Evolutionary conservation across 2,329 filamentous ascomycete genomes (phyloP).

Genomic region (Stagonosporopsis tanaceti): DNA sequence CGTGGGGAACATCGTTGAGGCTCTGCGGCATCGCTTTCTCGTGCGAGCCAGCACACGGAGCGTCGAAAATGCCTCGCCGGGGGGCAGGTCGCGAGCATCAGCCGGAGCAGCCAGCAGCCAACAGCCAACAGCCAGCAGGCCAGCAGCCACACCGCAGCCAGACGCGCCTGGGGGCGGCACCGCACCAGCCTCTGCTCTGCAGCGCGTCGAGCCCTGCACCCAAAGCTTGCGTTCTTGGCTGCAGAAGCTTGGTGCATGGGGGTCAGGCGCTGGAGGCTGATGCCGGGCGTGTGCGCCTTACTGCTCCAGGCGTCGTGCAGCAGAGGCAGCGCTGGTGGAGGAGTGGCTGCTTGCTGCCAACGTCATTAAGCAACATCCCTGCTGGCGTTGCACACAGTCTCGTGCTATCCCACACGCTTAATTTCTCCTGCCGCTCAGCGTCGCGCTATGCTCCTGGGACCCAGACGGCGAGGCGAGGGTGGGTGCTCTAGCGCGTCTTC

Average conservation of each 20-base stretch:
- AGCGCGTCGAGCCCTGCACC: conserved; percentile 24
- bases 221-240: conserved; percentile 25
- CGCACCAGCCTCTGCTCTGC: conserved; percentile 8
- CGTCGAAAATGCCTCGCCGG: conserved; percentile 24
- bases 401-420: conserved; percentile 35
- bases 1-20: conserved; percentile 25
- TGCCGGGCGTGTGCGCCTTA: conserved; percentile 16
- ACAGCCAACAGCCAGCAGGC: too few species aligned
- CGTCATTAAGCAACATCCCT: conserved; percentile 24
- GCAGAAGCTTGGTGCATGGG: conserved; percentile 30
- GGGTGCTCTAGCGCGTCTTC: neutral
- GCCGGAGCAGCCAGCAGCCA: neutral
- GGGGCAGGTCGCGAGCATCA: conserved; percentile 5
- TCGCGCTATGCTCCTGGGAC: conserved; percentile 23
- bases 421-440: conserved; percentile 32
- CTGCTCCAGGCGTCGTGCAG: conserved; percentile 18
- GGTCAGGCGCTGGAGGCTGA: conserved; percentile 13
- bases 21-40: conserved; percentile 21
- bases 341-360: conserved; percentile 19
- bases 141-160: neutral
- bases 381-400: conserved; percentile 17
- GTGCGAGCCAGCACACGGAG: conserved; percentile 19
- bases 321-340: conserved; percentile 17
- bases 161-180: conserved; percentile 15
- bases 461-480: conserved; percentile 14